Evolutionary conservation across 495 filamentous ascomycete species (phyloP).

Genomic region (Xylaria scruposa): DNA sequence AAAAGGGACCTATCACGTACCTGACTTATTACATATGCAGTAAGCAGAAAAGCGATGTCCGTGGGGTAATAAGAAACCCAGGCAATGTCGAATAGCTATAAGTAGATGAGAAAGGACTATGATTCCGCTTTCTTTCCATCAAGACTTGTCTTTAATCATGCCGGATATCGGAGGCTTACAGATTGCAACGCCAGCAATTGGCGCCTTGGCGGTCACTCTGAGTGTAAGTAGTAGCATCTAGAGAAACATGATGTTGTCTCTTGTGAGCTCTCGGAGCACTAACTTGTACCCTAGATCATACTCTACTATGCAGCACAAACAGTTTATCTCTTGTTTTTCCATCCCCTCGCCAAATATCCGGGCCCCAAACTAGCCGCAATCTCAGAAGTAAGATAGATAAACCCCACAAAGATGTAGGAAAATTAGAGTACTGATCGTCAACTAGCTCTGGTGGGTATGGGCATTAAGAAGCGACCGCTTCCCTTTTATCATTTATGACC

Average conservation of each 20-base stretch:
- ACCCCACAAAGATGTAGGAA: not conserved
- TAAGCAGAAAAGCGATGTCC: not conserved
- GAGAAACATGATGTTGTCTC: not conserved
- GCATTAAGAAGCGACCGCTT: constrained; percentile 15
- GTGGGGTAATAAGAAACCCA: not conserved
- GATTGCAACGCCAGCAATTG: constrained; percentile 1
- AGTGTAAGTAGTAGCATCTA: not conserved
- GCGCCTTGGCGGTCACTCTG: not conserved
- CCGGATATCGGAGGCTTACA: constrained; percentile 1
- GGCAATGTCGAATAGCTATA: not conserved
- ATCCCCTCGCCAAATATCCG: constrained; percentile 26
- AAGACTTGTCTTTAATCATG: not conserved
- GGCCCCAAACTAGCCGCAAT: constrained; percentile 25
- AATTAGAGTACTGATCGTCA: not conserved
- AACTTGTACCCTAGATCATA: not conserved
- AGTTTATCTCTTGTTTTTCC: constrained; percentile 22
- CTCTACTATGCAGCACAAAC: constrained; percentile 6
- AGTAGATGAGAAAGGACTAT: not conserved
- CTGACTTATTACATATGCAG: not conserved
- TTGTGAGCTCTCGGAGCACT: not conserved
- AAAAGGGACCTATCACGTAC: not conserved
- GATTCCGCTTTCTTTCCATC: not conserved
- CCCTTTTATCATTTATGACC: constrained; percentile 19
- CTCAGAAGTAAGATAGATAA: constrained; percentile 10
- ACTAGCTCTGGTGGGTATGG: constrained; percentile 26